A percentile compares a stretch with the other conserved stretches of the same genome.
Conservation (phyloP, 2,329 filamentous ascomycete genomes). For the Verticillium zaregamsianum region DNA sequence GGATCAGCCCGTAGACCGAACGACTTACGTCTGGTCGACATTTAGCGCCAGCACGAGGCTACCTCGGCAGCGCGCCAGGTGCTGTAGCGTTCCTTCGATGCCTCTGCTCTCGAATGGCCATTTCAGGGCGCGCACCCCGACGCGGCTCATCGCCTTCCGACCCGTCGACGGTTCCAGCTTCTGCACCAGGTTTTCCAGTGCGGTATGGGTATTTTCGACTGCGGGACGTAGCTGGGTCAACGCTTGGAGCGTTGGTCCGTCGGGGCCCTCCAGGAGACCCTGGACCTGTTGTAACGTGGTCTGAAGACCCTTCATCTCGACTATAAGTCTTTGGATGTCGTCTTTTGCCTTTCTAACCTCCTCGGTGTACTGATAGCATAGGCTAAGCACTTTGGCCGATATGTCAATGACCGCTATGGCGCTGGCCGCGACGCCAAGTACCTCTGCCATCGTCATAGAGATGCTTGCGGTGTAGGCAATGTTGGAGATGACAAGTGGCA, state of each 20-base stretch:
- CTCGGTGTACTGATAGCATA: constrained; percentile 1
- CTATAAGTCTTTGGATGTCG: no score
- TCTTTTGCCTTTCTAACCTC: background rate
- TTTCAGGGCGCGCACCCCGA: constrained; percentile 28
- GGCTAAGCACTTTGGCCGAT: constrained; percentile 2
- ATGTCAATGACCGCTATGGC: constrained; percentile 5
- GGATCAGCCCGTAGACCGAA: background rate
- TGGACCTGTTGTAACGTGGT: no score
- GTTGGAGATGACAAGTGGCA: no score
- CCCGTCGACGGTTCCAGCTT: constrained; percentile 16
- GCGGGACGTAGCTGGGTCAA: constrained; percentile 1
- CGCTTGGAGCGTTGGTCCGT: no score
- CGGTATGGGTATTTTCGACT: constrained; percentile 11
- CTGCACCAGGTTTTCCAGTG: constrained; percentile 18
- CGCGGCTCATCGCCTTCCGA: constrained; percentile 22
- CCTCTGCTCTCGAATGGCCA: constrained; percentile 33
- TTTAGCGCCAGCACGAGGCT: constrained; percentile 24
- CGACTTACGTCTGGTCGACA: constrained; percentile 27
- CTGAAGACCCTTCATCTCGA: no score
- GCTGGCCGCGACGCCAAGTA: background rate
- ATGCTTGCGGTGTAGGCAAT: no score
- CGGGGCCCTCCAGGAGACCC: no score
- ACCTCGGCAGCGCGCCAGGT: constrained; percentile 20
- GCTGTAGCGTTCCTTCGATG: constrained; percentile 20
- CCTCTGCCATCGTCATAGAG: background rate